Evolutionary conservation across 306 rosid species (phyloP).

Genomic region (Medicago arabica): DNA sequence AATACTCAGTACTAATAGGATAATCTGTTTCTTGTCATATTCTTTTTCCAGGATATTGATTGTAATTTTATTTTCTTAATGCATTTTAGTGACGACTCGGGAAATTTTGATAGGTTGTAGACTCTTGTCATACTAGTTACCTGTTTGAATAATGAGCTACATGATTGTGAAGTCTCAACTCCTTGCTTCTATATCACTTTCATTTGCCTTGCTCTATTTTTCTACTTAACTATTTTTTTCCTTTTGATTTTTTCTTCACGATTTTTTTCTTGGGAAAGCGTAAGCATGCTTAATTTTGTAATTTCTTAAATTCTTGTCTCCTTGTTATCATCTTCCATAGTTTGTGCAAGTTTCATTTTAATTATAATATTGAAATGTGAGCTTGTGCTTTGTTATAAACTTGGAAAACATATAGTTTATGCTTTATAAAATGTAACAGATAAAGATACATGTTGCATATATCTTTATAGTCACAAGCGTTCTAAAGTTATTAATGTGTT

Average conservation of each 20-base stretch:
- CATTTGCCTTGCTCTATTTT: background rate
- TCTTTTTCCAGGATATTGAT: conserved; percentile 1
- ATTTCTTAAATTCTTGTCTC: conserved; percentile 8
- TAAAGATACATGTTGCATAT: conserved; percentile 12
- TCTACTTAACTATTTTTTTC: background rate
- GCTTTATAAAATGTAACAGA: conserved; percentile 30
- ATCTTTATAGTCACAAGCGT: conserved; percentile 19
- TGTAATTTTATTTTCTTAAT: conserved; percentile 20
- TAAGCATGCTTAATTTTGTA: background rate
- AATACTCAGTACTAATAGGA: background rate
- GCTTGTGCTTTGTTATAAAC: background rate
- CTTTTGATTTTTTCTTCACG: background rate
- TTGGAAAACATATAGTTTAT: conserved; percentile 23
- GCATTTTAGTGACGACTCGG: background rate
- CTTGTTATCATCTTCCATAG: conserved; percentile 17
- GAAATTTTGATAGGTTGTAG: background rate
- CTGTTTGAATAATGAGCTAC: conserved; percentile 14
- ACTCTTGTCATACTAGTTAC: background rate
- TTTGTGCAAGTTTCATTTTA: conserved; percentile 18
- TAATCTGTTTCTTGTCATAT: background rate
- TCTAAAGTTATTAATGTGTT: conserved; percentile 20
- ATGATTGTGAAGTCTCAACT: background rate
- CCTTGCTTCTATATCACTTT: background rate
- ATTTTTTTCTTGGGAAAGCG: background rate
- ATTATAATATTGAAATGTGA: conserved; percentile 9